Conservation (phyloP, 106 monocot species). For the Dendrobium catenatum region DNA sequence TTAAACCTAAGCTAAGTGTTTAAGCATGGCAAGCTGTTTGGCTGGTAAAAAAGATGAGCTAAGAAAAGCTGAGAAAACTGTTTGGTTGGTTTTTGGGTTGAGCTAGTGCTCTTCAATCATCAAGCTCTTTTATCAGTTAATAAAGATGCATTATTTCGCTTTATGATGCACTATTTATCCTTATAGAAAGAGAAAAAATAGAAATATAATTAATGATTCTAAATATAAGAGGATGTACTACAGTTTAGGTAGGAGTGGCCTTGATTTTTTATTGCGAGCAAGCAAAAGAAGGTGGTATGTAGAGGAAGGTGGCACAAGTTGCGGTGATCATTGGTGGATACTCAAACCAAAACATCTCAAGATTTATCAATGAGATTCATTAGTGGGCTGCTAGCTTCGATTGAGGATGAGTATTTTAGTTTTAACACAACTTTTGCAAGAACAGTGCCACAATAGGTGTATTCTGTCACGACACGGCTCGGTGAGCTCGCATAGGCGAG, state of each 20-base stretch:
- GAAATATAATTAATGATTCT: background rate
- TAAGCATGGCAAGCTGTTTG: background rate
- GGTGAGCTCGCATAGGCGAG: no score
- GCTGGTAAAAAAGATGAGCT: background rate
- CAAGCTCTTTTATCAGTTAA: background rate
- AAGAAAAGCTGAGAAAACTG: background rate
- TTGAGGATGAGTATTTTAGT: background rate
- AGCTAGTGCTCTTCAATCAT: background rate
- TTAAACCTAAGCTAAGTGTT: background rate
- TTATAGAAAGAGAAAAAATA: background rate
- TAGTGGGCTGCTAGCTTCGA: background rate
- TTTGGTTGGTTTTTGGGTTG: background rate
- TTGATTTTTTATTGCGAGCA: background rate
- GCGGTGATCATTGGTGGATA: background rate
- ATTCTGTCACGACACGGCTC: no score
- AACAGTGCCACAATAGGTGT: background rate
- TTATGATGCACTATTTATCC: background rate
- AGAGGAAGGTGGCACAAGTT: background rate
- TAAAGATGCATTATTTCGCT: background rate
- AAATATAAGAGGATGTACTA: background rate
- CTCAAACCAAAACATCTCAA: background rate
- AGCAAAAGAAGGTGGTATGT: background rate
- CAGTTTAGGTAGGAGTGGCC: background rate
- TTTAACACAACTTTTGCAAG: background rate
- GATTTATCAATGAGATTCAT: background rate